These are phyloP conservation scores for Tetrahymena malaccensis DNA, from an alignment of 73 alveolate genomes.

Conservation along the genomic window DNA sequence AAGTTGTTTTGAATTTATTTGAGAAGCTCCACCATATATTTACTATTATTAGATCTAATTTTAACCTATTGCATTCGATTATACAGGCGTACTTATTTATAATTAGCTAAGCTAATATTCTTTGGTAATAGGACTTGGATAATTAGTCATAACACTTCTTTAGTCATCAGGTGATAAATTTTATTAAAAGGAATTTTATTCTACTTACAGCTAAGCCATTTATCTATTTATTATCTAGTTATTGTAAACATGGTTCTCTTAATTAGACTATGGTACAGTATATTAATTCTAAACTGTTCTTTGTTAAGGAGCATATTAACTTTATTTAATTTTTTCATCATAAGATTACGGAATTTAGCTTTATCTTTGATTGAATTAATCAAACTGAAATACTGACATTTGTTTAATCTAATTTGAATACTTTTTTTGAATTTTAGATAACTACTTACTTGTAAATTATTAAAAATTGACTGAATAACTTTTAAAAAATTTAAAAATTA, in stretches of 20 bases:
- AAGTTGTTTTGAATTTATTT: not conserved
- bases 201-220: not conserved
- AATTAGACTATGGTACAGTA: not conserved
- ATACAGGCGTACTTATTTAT: not conserved
- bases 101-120: not conserved
- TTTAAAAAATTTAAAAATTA: too few relatives aligned
- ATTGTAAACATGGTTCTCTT: not conserved
- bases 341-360: not conserved
- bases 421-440: not conserved
- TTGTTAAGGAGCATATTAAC: not conserved
- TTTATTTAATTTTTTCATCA: not conserved
- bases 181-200: not conserved
- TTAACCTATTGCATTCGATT: not conserved
- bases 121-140: not conserved
- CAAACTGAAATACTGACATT: not conserved
- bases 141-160: not conserved
- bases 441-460: not conserved
- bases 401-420: not conserved
- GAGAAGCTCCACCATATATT: not conserved
- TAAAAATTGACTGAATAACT: not conserved
- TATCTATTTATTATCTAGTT: not conserved
- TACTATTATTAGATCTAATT: not conserved
- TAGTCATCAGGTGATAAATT: not conserved
- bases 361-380: not conserved
- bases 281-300: not conserved